Base-by-base conservation (phyloP, 139 green algal genomes). In the Ulvella scutata region DNA sequence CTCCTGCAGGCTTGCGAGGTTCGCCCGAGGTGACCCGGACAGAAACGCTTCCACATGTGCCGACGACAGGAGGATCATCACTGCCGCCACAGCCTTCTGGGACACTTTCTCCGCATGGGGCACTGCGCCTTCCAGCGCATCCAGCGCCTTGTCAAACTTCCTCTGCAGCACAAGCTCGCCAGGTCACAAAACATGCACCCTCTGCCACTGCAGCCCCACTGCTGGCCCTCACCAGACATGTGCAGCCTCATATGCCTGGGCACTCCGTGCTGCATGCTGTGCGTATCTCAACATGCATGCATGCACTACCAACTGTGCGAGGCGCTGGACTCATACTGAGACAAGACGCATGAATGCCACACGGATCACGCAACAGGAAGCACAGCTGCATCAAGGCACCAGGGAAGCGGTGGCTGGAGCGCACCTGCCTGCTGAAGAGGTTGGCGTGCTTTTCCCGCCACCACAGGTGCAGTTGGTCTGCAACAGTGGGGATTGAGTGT, bases 121-220 rank as follows among this genome's bases (percentile, higher is more conserved):
- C 79, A 75, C 76, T 88, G 84, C 23, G 84, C 84, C 40, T 82
- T 84, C 85, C 33, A 91, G 62, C 2, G 73, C 83, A 2, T 79
- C 40, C 9, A 83, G 40, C 31, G 76, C 80, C 33, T 79, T 72
- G 2, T 78, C 44, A n/a, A 73, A 67, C 3, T 83, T 84, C 82
- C 88, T 78, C 72, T 78, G 74, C 37, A 33, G 43, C 4, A 26
- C n/a, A 21, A 10, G 37, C 7, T 9, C 29, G 10, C 13, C 43
- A 17, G 10, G 40, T 77, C 61, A 75, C 10, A 17, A 78, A 10
- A 0, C 40, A 59, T 20, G 40, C 17, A 20, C 17, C 40, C 40
- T 17, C 40, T 59, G 40, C 40, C 21, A 20, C 40, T 59, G 40
- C 40, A 20, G 40, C 40, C 40, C 17, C 40, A 59, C 40, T 17